Conservation (phyloP, 768 basidiomycete genomes). For the Mycena polygramma region DNA sequence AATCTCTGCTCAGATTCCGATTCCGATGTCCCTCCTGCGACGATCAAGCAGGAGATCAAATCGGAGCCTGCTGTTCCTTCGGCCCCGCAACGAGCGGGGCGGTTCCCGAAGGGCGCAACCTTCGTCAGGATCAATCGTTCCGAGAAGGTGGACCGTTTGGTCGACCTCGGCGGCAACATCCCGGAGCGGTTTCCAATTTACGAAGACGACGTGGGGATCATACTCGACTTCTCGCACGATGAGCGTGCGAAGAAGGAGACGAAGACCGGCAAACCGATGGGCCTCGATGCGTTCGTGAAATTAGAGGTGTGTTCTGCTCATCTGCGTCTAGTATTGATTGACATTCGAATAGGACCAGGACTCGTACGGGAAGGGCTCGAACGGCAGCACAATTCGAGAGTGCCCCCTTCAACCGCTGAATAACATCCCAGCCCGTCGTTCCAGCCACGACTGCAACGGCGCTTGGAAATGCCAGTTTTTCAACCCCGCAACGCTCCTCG, state of each 20-base stretch:
- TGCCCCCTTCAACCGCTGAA: not conserved
- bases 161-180: not conserved
- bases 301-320: not conserved
- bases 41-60: not conserved
- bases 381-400: conserved; percentile 4
- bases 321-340: not conserved
- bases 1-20: not conserved
- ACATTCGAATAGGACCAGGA: conserved; percentile 20
- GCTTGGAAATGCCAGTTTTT: no score
- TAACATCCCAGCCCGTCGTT: not conserved
- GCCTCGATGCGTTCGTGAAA: conserved; percentile 12
- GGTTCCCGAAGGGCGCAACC: not conserved
- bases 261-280: conserved; percentile 4
- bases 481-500: no score
- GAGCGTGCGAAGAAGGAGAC: conserved; percentile 12
- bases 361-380: conserved; percentile 14
- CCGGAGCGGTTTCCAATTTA: not conserved
- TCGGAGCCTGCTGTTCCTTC: not conserved
- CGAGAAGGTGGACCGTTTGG: conserved; percentile 1
- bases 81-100: not conserved
- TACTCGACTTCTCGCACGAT: conserved; percentile 3
- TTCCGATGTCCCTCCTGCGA: not conserved
- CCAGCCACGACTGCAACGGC: no score
- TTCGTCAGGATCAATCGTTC: not conserved
- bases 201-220: conserved; percentile 7